Conservation (phyloP, 176 grass and related monocot species). For the Paspalum notatum region DNA sequence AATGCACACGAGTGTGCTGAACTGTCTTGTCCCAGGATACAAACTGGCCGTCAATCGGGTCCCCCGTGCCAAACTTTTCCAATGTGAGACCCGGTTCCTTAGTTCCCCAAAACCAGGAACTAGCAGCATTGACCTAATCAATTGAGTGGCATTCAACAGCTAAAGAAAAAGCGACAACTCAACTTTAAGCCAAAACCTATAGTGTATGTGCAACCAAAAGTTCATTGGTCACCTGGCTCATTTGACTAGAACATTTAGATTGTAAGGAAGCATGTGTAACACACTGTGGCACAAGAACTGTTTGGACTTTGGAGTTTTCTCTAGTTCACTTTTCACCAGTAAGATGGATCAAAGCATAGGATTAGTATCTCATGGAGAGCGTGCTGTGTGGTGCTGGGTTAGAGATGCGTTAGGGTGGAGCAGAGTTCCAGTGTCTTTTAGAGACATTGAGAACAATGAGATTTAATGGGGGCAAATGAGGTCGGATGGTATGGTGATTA, state of each 20-base stretch:
- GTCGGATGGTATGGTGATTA: no score
- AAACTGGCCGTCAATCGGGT: constrained; percentile 35
- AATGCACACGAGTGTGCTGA: constrained; percentile 36
- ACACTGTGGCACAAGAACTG: not conserved
- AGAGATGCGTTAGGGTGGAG: no score
- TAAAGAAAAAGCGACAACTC: constrained; percentile 6
- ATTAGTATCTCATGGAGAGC: not conserved
- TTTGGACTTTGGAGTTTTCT: constrained; percentile 1
- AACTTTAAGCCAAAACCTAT: constrained; percentile 33
- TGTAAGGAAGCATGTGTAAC: not conserved
- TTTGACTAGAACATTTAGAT: not conserved
- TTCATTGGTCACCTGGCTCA: constrained; percentile 10
- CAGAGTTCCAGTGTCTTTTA: no score
- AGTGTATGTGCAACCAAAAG: not conserved
- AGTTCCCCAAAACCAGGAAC: constrained; percentile 44
- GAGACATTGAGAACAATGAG: no score
- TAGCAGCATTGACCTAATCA: constrained; percentile 16
- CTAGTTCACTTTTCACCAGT: not conserved
- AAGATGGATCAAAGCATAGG: not conserved
- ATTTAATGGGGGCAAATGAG: no score
- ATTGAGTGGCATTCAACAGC: constrained; percentile 16
- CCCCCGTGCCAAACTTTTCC: constrained; percentile 3
- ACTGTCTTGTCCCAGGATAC: not conserved
- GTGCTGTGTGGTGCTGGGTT: no score
- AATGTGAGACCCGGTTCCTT: not conserved